phyloP scores from a whole-genome alignment of 495 filamentous ascomycete species.

The Neurospora sp. region DNA sequence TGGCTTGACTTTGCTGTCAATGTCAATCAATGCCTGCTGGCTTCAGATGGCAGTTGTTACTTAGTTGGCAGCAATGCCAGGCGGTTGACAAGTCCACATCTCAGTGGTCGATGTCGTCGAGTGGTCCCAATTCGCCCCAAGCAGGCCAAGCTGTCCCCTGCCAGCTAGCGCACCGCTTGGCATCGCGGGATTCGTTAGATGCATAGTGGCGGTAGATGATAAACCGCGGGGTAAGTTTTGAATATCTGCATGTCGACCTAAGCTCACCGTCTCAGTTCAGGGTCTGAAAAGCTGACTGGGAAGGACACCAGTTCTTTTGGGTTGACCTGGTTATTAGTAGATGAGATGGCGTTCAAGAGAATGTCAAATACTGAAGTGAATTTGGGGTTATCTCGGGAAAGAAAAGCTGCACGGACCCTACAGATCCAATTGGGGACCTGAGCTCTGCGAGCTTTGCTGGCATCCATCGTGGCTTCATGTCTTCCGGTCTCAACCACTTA shows the following conservation, averaged over 20 bases:
- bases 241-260: background rate
- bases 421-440: background rate
- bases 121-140: background rate
- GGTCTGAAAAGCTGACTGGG: background rate
- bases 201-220: background rate
- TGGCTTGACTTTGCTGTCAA: background rate
- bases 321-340: no score
- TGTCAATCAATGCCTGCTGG: background rate
- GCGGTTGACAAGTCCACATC: background rate
- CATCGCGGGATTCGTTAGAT: background rate
- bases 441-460: background rate
- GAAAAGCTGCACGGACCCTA: background rate
- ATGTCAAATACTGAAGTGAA: background rate
- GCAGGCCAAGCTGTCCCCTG: background rate
- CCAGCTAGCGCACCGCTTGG: background rate
- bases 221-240: background rate
- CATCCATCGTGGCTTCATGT: slow-evolving; percentile 2
- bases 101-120: background rate
- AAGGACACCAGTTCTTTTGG: no score
- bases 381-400: background rate
- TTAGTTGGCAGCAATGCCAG: background rate
- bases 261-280: background rate
- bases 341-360: background rate
- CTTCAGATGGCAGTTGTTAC: background rate
- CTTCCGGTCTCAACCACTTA: background rate